Conservation (phyloP, 2,329 filamentous ascomycete genomes). For the Tolypocladium pustulatum region DNA sequence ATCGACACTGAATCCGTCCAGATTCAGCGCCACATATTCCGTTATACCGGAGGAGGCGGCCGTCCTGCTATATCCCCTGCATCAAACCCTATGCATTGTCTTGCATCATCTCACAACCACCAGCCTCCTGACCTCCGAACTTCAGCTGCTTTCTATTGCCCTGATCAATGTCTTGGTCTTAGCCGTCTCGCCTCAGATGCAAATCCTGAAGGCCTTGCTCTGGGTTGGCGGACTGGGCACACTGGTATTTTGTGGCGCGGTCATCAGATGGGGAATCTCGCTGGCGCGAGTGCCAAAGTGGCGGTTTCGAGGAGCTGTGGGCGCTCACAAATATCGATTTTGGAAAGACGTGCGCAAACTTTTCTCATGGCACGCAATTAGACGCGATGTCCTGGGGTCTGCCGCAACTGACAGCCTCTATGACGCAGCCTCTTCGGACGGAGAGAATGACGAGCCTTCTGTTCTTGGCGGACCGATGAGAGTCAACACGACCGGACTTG, state of each 20-base stretch:
- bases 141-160: constrained; percentile 74
- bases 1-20: constrained; percentile 7
- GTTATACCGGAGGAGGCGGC: constrained; percentile 46
- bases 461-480: constrained; percentile 11
- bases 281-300: constrained; percentile 84
- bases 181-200: constrained; percentile 68
- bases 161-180: constrained; percentile 75
- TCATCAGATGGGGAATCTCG: constrained; percentile 74
- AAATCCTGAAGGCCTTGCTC: constrained; percentile 75
- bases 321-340: constrained; percentile 21
- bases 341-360: constrained; percentile 29
- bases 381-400: constrained; percentile 22
- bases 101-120: constrained; percentile 78
- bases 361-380: constrained; percentile 37
- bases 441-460: constrained; percentile 15
- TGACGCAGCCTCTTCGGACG: constrained; percentile 19
- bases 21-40: constrained; percentile 27
- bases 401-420: constrained; percentile 19
- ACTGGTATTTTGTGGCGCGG: constrained; percentile 60
- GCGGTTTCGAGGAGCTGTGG: constrained; percentile 59
- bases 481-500: constrained; percentile 19
- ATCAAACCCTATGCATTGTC: constrained; percentile 63
- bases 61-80: constrained; percentile 67
- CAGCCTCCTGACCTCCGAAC: constrained; percentile 75
- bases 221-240: constrained; percentile 75